Percentiles rank a stretch among this genome's conserved stretches.
Evolutionary conservation across 2,329 filamentous ascomycete species (phyloP).

Genomic region (Cadophora sp.): DNA sequence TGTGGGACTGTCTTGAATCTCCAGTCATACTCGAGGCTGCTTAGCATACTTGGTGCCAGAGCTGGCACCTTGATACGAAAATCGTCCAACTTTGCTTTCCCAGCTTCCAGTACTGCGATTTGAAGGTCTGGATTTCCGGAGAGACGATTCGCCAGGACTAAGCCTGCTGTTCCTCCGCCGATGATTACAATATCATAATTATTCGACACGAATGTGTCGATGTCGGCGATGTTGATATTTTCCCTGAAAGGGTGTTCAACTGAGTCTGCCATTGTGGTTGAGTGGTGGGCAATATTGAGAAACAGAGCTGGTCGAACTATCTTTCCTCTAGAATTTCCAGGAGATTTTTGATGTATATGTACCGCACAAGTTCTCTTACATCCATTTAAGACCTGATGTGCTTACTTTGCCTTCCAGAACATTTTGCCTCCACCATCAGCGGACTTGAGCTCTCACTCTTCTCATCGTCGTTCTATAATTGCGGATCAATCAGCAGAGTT

Average conservation of each 20-base stretch:
- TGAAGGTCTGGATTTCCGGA: constrained; percentile 45
- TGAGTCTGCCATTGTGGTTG: neutral
- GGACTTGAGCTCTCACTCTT: neutral
- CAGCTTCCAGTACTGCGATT: constrained; percentile 51
- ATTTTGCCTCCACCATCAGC: constrained; percentile 5
- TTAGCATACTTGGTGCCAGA: constrained; percentile 28
- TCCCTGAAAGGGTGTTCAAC: neutral
- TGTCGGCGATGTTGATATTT: neutral
- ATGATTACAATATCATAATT: constrained; percentile 49
- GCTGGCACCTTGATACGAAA: constrained; percentile 46
- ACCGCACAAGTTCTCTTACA: neutral
- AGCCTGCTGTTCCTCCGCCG: constrained; percentile 52
- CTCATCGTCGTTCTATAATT: neutral
- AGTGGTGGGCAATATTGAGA: neutral
- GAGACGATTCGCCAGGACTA: constrained; percentile 49
- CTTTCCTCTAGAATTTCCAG: neutral
- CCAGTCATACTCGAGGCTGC: constrained; percentile 13
- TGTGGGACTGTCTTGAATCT: constrained; percentile 13
- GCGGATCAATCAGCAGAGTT: neutral
- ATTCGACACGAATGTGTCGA: neutral
- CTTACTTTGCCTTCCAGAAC: no score
- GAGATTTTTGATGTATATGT: neutral
- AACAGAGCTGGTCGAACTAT: neutral
- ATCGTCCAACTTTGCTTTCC: constrained; percentile 44
- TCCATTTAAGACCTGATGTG: no score